Base-by-base conservation (phyloP, 164 flowering plant species). In the Chloranthus sessilifolius region DNA sequence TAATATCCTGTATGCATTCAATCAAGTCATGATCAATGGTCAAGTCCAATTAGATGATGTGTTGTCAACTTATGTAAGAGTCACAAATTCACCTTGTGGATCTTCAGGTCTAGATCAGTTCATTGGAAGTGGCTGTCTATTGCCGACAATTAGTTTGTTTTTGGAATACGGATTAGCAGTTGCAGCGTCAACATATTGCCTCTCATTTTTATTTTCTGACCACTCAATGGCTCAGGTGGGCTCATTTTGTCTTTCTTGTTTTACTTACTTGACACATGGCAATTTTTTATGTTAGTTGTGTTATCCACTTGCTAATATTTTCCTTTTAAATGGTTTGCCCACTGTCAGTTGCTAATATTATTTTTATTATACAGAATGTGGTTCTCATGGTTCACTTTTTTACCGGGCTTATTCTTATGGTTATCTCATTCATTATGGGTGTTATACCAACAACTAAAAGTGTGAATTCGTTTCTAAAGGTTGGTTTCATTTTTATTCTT, bases 111-210 rank as follows among this genome's bases (percentile, higher is more conserved):
- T 92, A 43, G 84, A 86, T 33, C 97, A 92, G 69, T 92, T 92
- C 59, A 67, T 92, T 65, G 99, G 99, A 53, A 64, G 55, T 25
- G 77, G 65, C 23, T 61, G 81, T 45, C 48, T 92, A 43, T 68
- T 79, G 48, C 75, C 88, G 1, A 86, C 95, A 1, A 53, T 80
- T 30, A 52, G 78, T 56, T 56, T 92, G 69, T 82, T 92, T 68
- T 20, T 84, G 64, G 95, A 72, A 62, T 92, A 86, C 74, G 99
- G 97, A 29, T 58, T 81, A 57, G 88, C 99, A 35, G 53, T 84
- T 63, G 91, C 99, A 45, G 81, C 97, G 34, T 88, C 94, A 65
- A 88, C 99, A 43, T 92, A 92, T 69, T 92, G 97, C 68, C 88
- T 92, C 43, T 82, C 95, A 3, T 92, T 92, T 67, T 81, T 79